Base-by-base conservation (phyloP, 164 flowering plant species). In the Vitis amurensis region DNA sequence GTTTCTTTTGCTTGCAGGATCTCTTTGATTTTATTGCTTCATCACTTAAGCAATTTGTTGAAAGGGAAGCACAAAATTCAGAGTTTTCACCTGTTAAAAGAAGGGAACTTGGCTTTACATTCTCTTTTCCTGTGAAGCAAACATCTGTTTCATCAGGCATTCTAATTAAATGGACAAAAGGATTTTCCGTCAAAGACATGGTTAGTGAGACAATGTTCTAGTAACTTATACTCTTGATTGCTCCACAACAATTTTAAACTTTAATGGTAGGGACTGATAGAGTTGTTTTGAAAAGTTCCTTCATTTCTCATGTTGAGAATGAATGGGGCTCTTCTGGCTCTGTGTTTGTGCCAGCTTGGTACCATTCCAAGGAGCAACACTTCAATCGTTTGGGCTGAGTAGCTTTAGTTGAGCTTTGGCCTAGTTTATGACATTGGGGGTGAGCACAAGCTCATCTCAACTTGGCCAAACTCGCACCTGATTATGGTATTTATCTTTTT, bases 131-230 rank as follows among this genome's bases (percentile, higher is more conserved):
- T 9, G 86, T 91, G 58, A 93, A 76, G 71, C 98, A 95, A 68
- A 77, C 70, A 14, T 90, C 97, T 58, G 79, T 84, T 50, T 81
- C 90, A 47, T 91, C 98, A 11, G 99, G 99, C 59, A 70, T 73
- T 64, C 84, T 95, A 55, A 78, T 90, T 15, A 93, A 88, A 76
- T 93, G 97, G 99, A 90, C 99, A 19, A 95, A 95, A 79, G 97
- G 93, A 37, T 93, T 91, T 80, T 67, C 83, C 49, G 84, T 95
- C 50, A 66, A 77, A 71, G 96, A 90, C 74, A 78, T 83, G 94
- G 99, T 94, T 73, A 77, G 96, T 79, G 9, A 69, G 59, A 48
- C 8, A 50, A 56, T 63, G 11, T 47, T 59, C 59, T 31, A 5
- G 10, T 3, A 66, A 48, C 44, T 17, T 11, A 1, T 51, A 5